Conservation (phyloP, 805 yeast species). For the Saccharomycopsis synnaedendra region DNA sequence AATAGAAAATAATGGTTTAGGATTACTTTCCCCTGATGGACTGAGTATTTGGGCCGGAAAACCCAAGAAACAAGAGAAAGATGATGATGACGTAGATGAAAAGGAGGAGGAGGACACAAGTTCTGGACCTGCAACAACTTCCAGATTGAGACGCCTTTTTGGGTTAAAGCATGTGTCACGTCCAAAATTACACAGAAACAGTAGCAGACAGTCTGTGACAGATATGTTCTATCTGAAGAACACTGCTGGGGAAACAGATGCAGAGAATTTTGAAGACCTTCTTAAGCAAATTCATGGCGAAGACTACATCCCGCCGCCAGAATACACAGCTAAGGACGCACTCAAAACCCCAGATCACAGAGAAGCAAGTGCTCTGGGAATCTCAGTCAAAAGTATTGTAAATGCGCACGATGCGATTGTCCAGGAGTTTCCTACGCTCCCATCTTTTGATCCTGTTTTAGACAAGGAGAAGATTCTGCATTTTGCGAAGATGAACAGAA, state of each 20-base stretch:
- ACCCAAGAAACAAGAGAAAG: background rate
- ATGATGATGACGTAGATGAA: slow-evolving; percentile 5
- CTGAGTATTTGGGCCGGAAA: no score
- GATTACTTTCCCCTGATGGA: background rate
- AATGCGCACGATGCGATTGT: background rate
- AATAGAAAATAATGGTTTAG: slow-evolving; percentile 1
- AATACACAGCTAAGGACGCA: background rate
- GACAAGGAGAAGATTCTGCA: background rate
- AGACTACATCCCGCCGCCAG: slow-evolving; percentile 13
- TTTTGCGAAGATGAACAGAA: slow-evolving; percentile 7
- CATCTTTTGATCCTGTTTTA: slow-evolving; percentile 20
- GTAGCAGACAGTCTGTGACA: background rate
- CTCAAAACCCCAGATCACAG: background rate
- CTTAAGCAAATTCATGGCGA: slow-evolving; percentile 2
- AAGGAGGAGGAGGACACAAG: background rate
- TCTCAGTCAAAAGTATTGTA: no score
- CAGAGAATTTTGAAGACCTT: background rate
- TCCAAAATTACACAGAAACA: background rate
- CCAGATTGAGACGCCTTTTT: background rate
- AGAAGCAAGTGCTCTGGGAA: slow-evolving; percentile 43
- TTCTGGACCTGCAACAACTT: background rate
- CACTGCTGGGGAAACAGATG: background rate
- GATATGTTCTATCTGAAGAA: background rate
- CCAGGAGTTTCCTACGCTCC: slow-evolving; percentile 8
- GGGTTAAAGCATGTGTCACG: background rate